Base-by-base conservation (phyloP, 805 yeast species). In the Wickerhamiella kurtzmanii region DNA sequence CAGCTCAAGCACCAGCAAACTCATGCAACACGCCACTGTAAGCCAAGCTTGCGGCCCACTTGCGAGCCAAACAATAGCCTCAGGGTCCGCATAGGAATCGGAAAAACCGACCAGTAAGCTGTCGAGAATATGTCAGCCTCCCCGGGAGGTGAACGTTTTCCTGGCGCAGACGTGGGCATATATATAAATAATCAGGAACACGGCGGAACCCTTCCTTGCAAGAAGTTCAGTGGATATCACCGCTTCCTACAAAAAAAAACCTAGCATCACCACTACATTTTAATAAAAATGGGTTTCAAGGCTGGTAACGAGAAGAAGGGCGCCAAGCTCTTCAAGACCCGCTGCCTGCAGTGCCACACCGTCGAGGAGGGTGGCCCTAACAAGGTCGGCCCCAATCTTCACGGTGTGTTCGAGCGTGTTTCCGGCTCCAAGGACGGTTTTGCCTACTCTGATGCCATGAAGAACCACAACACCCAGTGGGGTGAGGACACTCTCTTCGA, bases 331-430 rank as follows among this genome's bases (percentile, higher is more conserved):
- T 92, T 92, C 82, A 92, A 92, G 76, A 92, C 97, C 57, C 87
- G 98, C 81, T 92, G 98, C 73, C 76, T 87, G 60, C 97, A 92
- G 76, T 92, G 98, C 72, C 98, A 92, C 81, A 89, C 97, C 62
- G 80, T 81, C 57, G 97, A 89, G 70, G 75, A 73, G 53, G 95
- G 95, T 65, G 97, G 95, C 55, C 89, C 96, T 60, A 79, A 89
- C 83, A 92, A 92, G 78, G 96, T 89, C 63, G 98, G 98, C 70
- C 98, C 98, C 67, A 92, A 89, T 72, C 81, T 92, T 68, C 82
- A 85, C 72, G 98, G 96, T 71, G 73, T 92, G 59, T 75, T 92
- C 56, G 94, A 94, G 64, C 86, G 98, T 76, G 67, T 73, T 58
- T 82, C 96, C 45, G 98, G 98, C 70, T 70, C 74, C 65, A 95